Conservation (phyloP, 345 rosid species). For the Moricandia moricandioides region DNA sequence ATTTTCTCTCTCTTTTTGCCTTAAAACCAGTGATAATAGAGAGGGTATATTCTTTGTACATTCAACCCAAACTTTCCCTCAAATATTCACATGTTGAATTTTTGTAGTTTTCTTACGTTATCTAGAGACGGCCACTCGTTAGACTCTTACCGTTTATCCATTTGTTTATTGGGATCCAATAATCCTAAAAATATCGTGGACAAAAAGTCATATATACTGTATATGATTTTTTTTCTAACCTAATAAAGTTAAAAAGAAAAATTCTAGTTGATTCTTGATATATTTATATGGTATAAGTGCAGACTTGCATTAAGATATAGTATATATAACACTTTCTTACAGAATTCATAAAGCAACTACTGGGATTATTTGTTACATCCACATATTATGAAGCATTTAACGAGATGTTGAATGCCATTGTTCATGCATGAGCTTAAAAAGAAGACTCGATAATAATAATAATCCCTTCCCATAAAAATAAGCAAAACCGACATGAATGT, state of each 20-base stretch:
- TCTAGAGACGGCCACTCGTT: conserved; percentile 29
- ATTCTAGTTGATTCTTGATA: background rate
- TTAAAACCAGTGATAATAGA: conserved; percentile 25
- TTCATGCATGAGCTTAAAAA: conserved; percentile 21
- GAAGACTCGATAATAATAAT: background rate
- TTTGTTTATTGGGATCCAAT: conserved; percentile 25
- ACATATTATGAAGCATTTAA: background rate
- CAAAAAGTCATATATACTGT: background rate
- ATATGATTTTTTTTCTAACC: background rate
- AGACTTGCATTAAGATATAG: background rate
- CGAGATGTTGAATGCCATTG: conserved; percentile 7
- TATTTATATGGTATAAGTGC: background rate
- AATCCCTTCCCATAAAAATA: background rate
- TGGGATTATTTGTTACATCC: background rate
- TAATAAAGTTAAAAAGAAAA: background rate
- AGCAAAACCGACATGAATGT: conserved; percentile 30
- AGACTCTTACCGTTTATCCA: conserved; percentile 34
- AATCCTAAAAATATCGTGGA: background rate
- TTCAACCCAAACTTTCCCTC: conserved; percentile 29
- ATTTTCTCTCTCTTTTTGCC: conserved; percentile 16
- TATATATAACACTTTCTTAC: background rate
- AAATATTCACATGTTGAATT: conserved; percentile 33
- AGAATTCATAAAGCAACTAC: background rate
- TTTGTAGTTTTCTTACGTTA: conserved; percentile 35
- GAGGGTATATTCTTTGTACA: conserved; percentile 39